phyloP scores from a whole-genome alignment of 2,329 filamentous ascomycete genomes.

The Chaetoscypha palmicola region DNA sequence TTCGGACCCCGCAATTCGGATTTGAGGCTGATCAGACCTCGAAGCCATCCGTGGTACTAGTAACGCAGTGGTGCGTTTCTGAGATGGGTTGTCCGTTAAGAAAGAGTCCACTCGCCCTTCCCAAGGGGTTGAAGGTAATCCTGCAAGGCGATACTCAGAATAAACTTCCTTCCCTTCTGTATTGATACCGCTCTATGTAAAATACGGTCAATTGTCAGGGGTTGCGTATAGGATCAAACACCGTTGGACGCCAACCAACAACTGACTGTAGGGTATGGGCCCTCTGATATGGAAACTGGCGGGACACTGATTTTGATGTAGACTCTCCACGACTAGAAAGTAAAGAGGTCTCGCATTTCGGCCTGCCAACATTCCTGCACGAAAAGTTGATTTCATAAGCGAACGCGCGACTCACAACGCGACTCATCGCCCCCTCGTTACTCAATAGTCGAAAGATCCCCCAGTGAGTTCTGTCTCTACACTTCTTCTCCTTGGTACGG shows the following conservation, averaged over 20 bases:
- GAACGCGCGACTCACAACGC: slow-evolving; percentile 9
- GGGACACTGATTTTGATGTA: slow-evolving; percentile 5
- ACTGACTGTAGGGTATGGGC: too few species aligned
- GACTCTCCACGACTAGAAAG: slow-evolving; percentile 2
- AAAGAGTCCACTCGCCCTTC: slow-evolving; percentile 14
- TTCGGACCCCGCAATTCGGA: slow-evolving; percentile 15
- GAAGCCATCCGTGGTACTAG: too few species aligned
- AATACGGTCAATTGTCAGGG: too few species aligned
- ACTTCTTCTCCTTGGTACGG: slow-evolving; percentile 10
- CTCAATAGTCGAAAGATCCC: slow-evolving; percentile 17
- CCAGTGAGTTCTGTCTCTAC: slow-evolving; percentile 20
- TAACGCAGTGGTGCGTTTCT: too few species aligned
- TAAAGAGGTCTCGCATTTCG: slow-evolving; percentile 2
- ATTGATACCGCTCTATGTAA: slow-evolving; percentile 7
- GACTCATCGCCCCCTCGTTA: slow-evolving; percentile 14
- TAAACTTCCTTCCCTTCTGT: slow-evolving; percentile 6
- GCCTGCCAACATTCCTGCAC: slow-evolving; percentile 16
- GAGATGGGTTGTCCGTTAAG: too few species aligned
- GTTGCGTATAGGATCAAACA: too few species aligned
- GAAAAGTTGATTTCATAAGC: slow-evolving; percentile 12
- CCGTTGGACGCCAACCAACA: too few species aligned
- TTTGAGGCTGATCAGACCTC: slow-evolving; percentile 18
- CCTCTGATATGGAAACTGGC: too few species aligned
- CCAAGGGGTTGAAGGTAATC: slow-evolving; percentile 16
- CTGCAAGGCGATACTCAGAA: too few species aligned